phyloP scores from a whole-genome alignment of 1,284 basidiomycete species.

The Cutaneotrichosporon sp. region DNA sequence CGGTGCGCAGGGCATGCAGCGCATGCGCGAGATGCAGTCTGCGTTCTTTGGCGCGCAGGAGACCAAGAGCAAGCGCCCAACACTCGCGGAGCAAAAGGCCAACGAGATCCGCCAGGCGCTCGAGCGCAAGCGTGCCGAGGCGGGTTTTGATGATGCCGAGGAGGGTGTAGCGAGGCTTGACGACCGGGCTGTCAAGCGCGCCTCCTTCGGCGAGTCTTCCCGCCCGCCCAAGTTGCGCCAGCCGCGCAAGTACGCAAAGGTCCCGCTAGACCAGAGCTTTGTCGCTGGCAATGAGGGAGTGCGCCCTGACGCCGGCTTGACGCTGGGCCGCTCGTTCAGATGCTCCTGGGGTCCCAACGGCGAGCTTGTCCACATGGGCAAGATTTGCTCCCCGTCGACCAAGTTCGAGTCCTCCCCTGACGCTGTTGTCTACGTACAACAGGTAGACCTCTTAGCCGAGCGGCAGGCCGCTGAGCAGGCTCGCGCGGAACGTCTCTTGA shows the following conservation, averaged over 20 bases:
- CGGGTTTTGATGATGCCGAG: constrained; percentile 63
- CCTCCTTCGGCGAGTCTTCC: constrained; percentile 71
- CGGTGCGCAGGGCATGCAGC: constrained; percentile 69
- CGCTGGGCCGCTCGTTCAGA: constrained; percentile 83
- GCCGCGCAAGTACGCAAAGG: constrained; percentile 44
- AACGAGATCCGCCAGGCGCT: constrained; percentile 17
- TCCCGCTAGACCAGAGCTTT: constrained; percentile 38
- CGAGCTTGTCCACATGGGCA: constrained; percentile 70
- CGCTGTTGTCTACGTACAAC: constrained; percentile 37
- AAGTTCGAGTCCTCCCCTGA: constrained; percentile 30
- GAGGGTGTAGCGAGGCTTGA: constrained; percentile 68
- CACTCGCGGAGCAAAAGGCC: constrained; percentile 13
- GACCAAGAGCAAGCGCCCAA: constrained; percentile 7
- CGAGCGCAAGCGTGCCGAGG: constrained; percentile 22
- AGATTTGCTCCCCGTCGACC: constrained; percentile 61
- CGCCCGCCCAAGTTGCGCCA: constrained; percentile 63
- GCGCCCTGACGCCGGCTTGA: constrained; percentile 75
- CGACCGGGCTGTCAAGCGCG: constrained; percentile 65
- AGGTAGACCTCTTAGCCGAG: constrained; percentile 34
- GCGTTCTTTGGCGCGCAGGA: constrained; percentile 66
- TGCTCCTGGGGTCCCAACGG: constrained; percentile 87
- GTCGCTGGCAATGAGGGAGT: constrained; percentile 62
- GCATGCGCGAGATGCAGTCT: constrained; percentile 87
- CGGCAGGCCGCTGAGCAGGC: constrained; percentile 52
- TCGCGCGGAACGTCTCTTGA: constrained; percentile 67